Base-by-base conservation (phyloP, 2,329 filamentous ascomycete genomes). In the Aspergillus alliaceus region DNA sequence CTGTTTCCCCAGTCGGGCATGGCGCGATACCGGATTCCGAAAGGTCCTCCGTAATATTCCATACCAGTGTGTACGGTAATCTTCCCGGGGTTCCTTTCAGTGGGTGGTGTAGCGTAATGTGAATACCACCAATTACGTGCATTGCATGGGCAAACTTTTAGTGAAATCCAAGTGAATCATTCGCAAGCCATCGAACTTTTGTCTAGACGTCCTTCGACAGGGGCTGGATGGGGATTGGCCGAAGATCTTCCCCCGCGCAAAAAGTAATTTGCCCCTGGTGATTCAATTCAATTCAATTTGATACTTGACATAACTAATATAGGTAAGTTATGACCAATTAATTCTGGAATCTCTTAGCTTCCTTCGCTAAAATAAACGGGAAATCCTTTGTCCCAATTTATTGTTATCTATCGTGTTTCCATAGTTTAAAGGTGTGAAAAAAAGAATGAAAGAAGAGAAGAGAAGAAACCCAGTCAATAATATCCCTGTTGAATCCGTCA, bases 211-310 rank as follows among this genome's bases (percentile, higher is more conserved):
- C 49, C 37, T 15, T n/a, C 35, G 50, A 57, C 39, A 51, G 50
- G 54, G 50, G 24, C 47, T 40, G 18, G 32, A 48, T 18, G 18
- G 49, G 20, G 25, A 50, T 37, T 29, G 31, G 40, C 24, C 27
- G 59, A 57, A 56, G 57, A 59, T 57, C 57, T 55, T 59, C 52
- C 59, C 59, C 59, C 57, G 61, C 60, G 58, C 22, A 44, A 15
- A 18, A 15, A 18, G 22, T 9, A 27, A 44, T 44, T 44, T 44
- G 40, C 40, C 40, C 40, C 24, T 44, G 40, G 24, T 27, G 7
- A 44, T 12, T 25, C 24, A 29, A n/a, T n/a, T n/a, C n/a, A n/a
- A n/a, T n/a, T n/a, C n/a, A n/a, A n/a, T n/a, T n/a, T n/a, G n/a
- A n/a, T n/a, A n/a, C n/a, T n/a, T n/a, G n/a, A n/a, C n/a, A n/a